Percentiles rank a stretch among this genome's conserved stretches.
Evolutionary conservation across 192 early-diverging fungal species (phyloP).

Genomic region (Backusella westeae): DNA sequence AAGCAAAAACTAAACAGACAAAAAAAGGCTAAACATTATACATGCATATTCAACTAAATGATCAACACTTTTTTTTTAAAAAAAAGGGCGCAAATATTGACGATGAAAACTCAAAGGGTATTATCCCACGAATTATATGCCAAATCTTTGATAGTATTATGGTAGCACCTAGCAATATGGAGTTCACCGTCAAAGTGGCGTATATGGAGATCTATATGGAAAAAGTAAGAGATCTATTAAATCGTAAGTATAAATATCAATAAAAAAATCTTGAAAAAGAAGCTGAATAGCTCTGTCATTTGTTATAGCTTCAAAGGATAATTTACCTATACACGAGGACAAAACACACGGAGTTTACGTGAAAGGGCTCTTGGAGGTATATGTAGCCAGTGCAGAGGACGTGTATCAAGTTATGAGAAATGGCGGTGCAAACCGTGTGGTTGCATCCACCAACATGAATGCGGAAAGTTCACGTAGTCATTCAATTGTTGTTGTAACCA

Average conservation of each 20-base stretch:
- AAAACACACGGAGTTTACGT: conserved; percentile 97
- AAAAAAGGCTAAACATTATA: neutral
- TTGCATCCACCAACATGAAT: conserved; percentile 98
- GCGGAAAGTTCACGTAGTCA: conserved; percentile 97
- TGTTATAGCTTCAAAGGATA: conserved; percentile 72
- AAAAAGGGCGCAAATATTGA: conserved; percentile 90
- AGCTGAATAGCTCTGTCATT: neutral
- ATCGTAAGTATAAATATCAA: conserved; percentile 23
- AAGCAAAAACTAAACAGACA: neutral
- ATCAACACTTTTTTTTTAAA: neutral
- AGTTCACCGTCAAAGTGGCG: conserved; percentile 98
- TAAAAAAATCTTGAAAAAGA: neutral
- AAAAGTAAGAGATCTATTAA: conserved; percentile 81
- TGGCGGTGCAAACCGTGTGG: conserved; percentile 84
- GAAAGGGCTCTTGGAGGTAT: conserved; percentile 95
- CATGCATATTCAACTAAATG: neutral
- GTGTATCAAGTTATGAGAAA: conserved; percentile 98
- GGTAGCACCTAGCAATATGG: conserved; percentile 87
- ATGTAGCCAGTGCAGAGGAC: conserved; percentile 92
- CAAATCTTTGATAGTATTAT: conserved; percentile 92
- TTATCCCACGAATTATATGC: conserved; percentile 97
- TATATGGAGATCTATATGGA: conserved; percentile 99
- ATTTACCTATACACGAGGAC: conserved; percentile 96
- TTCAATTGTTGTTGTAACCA: conserved; percentile 97
- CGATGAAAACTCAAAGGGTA: conserved; percentile 84